Percentiles rank a stretch among this genome's conserved stretches.
phyloP scores from a whole-genome alignment of 805 yeast species.

The Priceomyces melissophilus region DNA sequence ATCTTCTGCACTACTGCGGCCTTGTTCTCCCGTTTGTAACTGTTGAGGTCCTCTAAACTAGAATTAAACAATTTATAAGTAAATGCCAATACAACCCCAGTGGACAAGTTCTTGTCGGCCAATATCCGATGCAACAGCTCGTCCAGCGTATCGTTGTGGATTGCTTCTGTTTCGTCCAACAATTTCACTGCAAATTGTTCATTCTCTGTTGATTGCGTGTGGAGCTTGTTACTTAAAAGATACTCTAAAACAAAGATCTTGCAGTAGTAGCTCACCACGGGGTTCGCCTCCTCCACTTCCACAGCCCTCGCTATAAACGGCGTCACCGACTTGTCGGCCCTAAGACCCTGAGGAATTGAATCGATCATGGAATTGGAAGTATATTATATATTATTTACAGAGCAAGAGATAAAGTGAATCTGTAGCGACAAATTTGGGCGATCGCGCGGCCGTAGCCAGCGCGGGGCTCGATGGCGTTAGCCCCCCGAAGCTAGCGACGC shows the following conservation, averaged over 20 bases:
- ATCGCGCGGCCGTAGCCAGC: too few species aligned
- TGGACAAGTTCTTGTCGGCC: slow-evolving; percentile 50
- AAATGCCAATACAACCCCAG: slow-evolving; percentile 28
- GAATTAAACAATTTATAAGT: slow-evolving; percentile 33
- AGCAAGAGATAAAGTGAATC: too few species aligned
- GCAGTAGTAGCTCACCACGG: slow-evolving; percentile 72
- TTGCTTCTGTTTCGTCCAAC: slow-evolving; percentile 66
- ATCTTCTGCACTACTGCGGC: slow-evolving; percentile 27
- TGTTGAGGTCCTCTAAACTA: slow-evolving; percentile 23
- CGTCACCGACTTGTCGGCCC: slow-evolving; percentile 31
- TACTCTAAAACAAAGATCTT: slow-evolving; percentile 66
- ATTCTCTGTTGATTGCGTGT: slow-evolving; percentile 50
- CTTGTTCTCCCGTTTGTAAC: slow-evolving; percentile 24
- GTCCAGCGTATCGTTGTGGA: slow-evolving; percentile 42
- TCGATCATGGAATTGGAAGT: too few species aligned
- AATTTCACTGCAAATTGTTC: slow-evolving; percentile 59
- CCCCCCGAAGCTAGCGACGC: too few species aligned
- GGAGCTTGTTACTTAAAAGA: slow-evolving; percentile 59
- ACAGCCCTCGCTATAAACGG: slow-evolving; percentile 52
- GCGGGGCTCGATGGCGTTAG: too few species aligned
- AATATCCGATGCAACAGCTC: slow-evolving; percentile 48
- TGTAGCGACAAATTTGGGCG: too few species aligned
- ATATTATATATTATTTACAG: too few species aligned
- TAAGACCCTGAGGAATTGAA: slow-evolving; percentile 24
- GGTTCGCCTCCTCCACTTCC: slow-evolving; percentile 58